These are phyloP conservation scores for Candida glucosophila DNA, from an alignment of 1,139 yeast genomes.

Conservation along the genomic window DNA sequence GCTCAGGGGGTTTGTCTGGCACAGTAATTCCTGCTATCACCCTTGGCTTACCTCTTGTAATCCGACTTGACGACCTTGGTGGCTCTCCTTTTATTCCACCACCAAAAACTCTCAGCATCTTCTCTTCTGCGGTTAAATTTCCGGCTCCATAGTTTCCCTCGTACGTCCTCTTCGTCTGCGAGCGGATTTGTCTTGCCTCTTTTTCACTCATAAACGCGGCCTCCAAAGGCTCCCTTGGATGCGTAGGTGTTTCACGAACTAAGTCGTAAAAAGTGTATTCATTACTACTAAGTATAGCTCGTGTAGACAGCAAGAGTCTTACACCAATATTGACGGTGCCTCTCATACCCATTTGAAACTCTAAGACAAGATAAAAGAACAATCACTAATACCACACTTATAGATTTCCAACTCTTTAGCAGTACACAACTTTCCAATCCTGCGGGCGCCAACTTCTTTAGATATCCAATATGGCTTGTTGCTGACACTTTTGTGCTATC, in stretches of 20 bases:
- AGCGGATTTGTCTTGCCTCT: slow-evolving; percentile 14
- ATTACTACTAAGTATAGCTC: background rate
- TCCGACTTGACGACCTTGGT: slow-evolving; percentile 42
- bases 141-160: slow-evolving; percentile 40
- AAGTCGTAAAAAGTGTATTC: slow-evolving; percentile 29
- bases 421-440: too few relatives aligned
- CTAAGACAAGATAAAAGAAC: too few relatives aligned
- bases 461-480: too few relatives aligned
- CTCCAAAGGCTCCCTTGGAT: slow-evolving; percentile 26
- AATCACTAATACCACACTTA: too few relatives aligned
- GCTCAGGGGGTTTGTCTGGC: slow-evolving; percentile 76
- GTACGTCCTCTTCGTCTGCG: slow-evolving; percentile 19
- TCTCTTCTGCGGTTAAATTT: slow-evolving; percentile 38
- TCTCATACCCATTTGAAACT: too few relatives aligned
- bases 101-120: slow-evolving; percentile 47
- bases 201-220: slow-evolving; percentile 17
- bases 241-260: slow-evolving; percentile 23
- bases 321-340: too few relatives aligned
- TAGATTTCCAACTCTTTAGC: too few relatives aligned
- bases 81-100: slow-evolving; percentile 50
- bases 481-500: too few relatives aligned
- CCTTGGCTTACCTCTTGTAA: slow-evolving; percentile 31
- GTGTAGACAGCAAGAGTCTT: too few relatives aligned
- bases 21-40: slow-evolving; percentile 66
- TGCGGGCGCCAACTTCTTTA: too few relatives aligned